Base-by-base conservation (phyloP, 129 eudicot species). In the Kitagawia praeruptora region DNA sequence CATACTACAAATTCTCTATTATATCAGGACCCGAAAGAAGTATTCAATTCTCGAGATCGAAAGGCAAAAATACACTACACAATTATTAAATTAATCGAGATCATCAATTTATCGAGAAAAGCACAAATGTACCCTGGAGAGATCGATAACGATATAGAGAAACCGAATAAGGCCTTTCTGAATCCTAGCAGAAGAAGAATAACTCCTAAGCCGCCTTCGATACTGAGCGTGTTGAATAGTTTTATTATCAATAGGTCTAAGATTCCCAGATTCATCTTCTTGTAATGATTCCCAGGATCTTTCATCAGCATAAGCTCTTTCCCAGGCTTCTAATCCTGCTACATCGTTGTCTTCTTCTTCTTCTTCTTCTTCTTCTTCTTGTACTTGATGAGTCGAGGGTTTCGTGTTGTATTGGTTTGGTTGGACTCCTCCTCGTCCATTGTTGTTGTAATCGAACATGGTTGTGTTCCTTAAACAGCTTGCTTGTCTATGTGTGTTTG, bases 241-340 rank as follows among this genome's bases (percentile, higher is more conserved):
- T 82, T 89, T 91, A 79, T 86, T 89, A 73, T 95, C 97, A 70
- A 95, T 90, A 5, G 97, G 99, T 11, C 97, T 92, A 64, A 95
- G 96, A 78, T 86, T 89, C 8, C 97, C 99, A 56, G 94, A 89
- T 85, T 95, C 99, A 72, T 95, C 99, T 85, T 95, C 99, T 80
- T 95, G 99, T 74, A 95, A 78, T 12, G 99, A 90, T 74, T 95
- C 99, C 99, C 99, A 95, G 25, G 99, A 95, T 82, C 99, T 84
- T 21, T 95, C 99, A 47, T 95, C 99, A 8, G 96, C 93, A 45
- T 95, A 95, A n/a, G 94, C 85, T 83, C 94, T 83, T 85, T 95
- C 99, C 99, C 99, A 95, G 0, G 97, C 99, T 41, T 92, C 96
- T 25, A 83, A 84, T 15, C 77, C 77, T 48, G 80, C 96, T 78